phyloP scores from a whole-genome alignment of 345 rosid genomes.

The Clarkia xantiana region DNA sequence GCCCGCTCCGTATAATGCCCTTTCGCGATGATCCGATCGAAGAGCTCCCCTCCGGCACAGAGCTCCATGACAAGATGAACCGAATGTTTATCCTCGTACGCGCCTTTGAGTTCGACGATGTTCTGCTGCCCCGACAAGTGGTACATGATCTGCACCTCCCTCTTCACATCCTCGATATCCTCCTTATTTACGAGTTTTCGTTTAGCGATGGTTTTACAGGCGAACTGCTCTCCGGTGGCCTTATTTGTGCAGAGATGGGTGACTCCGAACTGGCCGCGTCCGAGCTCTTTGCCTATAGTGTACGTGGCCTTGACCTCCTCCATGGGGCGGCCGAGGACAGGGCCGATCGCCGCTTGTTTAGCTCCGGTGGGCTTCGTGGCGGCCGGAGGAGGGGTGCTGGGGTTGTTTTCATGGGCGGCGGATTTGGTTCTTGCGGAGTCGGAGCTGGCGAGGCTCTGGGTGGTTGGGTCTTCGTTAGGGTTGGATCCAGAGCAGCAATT shows the following conservation, averaged over 20 bases:
- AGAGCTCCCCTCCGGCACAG: slow-evolving; percentile 65
- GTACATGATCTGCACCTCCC: slow-evolving; percentile 68
- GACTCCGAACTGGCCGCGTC: slow-evolving; percentile 55
- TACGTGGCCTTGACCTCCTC: slow-evolving; percentile 44
- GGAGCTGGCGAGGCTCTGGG: slow-evolving; percentile 10
- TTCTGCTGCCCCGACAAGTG: slow-evolving; percentile 53
- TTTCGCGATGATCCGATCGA: slow-evolving; percentile 48
- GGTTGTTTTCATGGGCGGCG: slow-evolving; percentile 7
- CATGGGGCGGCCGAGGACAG: slow-evolving; percentile 56
- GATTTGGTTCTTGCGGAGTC: neutral
- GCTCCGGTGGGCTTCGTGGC: slow-evolving; percentile 11
- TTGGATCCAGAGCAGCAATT: slow-evolving; percentile 50
- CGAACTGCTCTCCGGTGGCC: slow-evolving; percentile 35
- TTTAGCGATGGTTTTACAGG: slow-evolving; percentile 61
- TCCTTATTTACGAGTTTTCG: slow-evolving; percentile 47
- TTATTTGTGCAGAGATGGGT: slow-evolving; percentile 48
- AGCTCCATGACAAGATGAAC: slow-evolving; percentile 72
- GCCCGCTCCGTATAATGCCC: slow-evolving; percentile 64
- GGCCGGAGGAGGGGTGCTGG: slow-evolving; percentile 16
- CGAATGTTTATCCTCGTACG: too few relatives aligned
- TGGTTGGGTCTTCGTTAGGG: slow-evolving; percentile 10
- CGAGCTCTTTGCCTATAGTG: slow-evolving; percentile 49
- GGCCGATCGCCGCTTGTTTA: slow-evolving; percentile 14
- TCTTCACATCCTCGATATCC: slow-evolving; percentile 49
- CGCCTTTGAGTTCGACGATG: slow-evolving; percentile 59